Base-by-base conservation (phyloP, 352 stramenopile genomes). In the Globisporangium orthogonon region DNA sequence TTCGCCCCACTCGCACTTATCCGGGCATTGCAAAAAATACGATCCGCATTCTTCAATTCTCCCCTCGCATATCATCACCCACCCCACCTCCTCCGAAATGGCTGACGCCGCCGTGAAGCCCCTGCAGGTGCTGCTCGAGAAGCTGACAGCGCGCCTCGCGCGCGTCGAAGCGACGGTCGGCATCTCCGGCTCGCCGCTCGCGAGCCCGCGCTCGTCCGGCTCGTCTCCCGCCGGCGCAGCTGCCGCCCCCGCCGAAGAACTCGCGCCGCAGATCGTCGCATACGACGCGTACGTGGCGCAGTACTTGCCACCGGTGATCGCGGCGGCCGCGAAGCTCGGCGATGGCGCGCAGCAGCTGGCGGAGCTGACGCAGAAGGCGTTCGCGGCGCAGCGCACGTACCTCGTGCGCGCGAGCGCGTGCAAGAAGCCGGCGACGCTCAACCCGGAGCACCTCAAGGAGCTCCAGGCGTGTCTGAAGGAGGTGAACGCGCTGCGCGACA, bases 341-440 rank as follows among this genome's bases (percentile, higher is more conserved):
- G 71, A 80, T n/a, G 90, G 92, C 53, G 83, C 92, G 23, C 56
- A 76, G 52, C 76, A 82, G 54, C 84, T 97, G 31, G 94, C 79
- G 15, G 73, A 82, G 37, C 75, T 97, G 61, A 89, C 98, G 43
- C 63, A 90, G 58, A 76, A 90, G 41, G 88, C 87, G 2, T 98
- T 97, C 70, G 71, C 64, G 9, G 87, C 83, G 9, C 89, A 98
- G 67, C 88, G 94, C 51, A 74, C 75, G 48, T 96, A 98, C 64
- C 67, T 99, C 54, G 61, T 97, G 47, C 88, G 98, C 69, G 95
- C 94, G 18, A 95, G 85, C 17, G 65, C 76, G 56, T 98, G 88
- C 74, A 98, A 98, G 75, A 96, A 97, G 71, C 96, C 89, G 11
- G 76, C 79, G 50, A 52, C 74, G 48, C 74, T 76, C 50, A 88